Percentiles rank a stretch among this genome's conserved stretches.
Conservation (phyloP, 345 rosid species). For the Crucihimalaya himalaica region DNA sequence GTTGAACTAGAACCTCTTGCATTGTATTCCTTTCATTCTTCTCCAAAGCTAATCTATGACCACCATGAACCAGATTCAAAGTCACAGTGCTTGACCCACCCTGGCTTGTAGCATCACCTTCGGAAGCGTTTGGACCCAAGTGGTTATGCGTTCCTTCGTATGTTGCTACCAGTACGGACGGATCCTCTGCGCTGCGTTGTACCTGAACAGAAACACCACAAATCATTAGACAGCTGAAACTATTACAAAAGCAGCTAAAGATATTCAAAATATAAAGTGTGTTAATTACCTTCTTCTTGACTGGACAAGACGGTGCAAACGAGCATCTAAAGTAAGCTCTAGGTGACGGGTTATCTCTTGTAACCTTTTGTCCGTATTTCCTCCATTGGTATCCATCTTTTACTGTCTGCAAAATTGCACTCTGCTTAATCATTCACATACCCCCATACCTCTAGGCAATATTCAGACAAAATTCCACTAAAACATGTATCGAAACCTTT, state of each 20-base stretch:
- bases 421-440: not conserved
- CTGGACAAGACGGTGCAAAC: constrained; percentile 85
- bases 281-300: constrained; percentile 75
- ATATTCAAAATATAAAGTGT: not conserved
- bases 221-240: constrained; percentile 23
- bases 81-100: constrained; percentile 34
- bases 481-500: not conserved
- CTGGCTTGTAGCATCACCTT: constrained; percentile 42
- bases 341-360: constrained; percentile 96
- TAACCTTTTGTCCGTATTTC: constrained; percentile 97
- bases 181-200: constrained; percentile 83
- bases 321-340: constrained; percentile 96
- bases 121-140: constrained; percentile 31
- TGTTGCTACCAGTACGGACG: constrained; percentile 66
- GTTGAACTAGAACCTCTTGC: constrained; percentile 60
- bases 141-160: constrained; percentile 96
- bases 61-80: constrained; percentile 43
- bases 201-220: constrained; percentile 50
- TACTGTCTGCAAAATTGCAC: constrained; percentile 52
- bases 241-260: not conserved
- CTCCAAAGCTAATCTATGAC: constrained; percentile 34
- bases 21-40: constrained; percentile 43
- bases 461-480: not conserved
- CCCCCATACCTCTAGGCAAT: not conserved
- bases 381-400: constrained; percentile 97